phyloP scores from a whole-genome alignment of 2,329 filamentous ascomycete species.

The Fusarium lateritium region DNA sequence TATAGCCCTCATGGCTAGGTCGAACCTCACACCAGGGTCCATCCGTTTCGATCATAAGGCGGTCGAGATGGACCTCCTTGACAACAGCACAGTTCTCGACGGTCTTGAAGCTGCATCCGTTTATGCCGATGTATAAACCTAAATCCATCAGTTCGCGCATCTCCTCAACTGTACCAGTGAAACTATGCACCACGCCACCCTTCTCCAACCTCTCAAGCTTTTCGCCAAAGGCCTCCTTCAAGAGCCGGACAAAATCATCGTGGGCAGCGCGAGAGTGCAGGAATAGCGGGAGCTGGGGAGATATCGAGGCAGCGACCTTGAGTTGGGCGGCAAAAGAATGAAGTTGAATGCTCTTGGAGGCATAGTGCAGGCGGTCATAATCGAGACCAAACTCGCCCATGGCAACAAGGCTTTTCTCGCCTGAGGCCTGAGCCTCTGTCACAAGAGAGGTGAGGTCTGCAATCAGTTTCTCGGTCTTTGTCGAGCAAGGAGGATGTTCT shows the following conservation, averaged over 20 bases:
- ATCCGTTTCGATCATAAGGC: slow-evolving; percentile 95
- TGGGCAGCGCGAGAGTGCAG: slow-evolving; percentile 92
- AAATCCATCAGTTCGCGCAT: slow-evolving; percentile 84
- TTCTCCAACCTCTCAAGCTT: slow-evolving; percentile 77
- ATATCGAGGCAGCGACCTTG: slow-evolving; percentile 76
- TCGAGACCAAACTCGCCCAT: slow-evolving; percentile 97
- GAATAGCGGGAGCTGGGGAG: slow-evolving; percentile 88
- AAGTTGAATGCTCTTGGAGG: slow-evolving; percentile 82
- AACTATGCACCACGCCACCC: slow-evolving; percentile 91
- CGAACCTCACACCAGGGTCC: slow-evolving; percentile 98
- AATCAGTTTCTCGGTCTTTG: slow-evolving; percentile 66
- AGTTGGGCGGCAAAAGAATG: slow-evolving; percentile 90
- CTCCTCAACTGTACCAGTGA: slow-evolving; percentile 89
- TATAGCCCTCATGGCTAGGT: slow-evolving; percentile 87
- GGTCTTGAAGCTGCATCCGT: slow-evolving; percentile 97
- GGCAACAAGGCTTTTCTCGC: slow-evolving; percentile 72
- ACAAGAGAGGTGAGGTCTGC: slow-evolving; percentile 76
- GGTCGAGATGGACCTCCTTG: slow-evolving; percentile 80
- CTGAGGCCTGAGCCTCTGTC: slow-evolving; percentile 65
- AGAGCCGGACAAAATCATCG: slow-evolving; percentile 82
- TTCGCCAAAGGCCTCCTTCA: slow-evolving; percentile 71
- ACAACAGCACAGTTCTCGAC: slow-evolving; percentile 91
- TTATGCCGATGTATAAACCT: slow-evolving; percentile 93
- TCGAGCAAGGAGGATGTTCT: slow-evolving; percentile 61
- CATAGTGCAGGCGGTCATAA: slow-evolving; percentile 91